A percentile compares a stretch with the other conserved stretches of the same genome.
phyloP scores from a whole-genome alignment of 441 rosid genomes.

The Euphorbia schlechtendalii region DNA sequence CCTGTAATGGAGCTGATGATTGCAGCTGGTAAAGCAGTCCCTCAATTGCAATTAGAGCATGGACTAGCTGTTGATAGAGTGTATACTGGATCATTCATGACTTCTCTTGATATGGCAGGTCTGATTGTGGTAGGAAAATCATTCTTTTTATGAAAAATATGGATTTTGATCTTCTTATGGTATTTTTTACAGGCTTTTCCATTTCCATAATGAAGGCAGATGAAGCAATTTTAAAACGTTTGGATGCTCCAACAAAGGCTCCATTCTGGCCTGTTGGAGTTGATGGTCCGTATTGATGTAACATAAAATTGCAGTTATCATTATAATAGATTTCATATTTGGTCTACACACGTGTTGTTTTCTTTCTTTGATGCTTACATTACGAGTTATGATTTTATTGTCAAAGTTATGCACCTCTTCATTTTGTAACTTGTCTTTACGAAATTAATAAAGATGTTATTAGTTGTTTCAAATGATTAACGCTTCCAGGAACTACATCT shows the following conservation, averaged over 20 bases:
- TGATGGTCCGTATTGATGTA: constrained; percentile 51
- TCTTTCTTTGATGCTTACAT: not conserved
- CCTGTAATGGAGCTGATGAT: constrained; percentile 95
- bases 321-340: constrained; percentile 10
- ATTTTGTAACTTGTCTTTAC: not conserved
- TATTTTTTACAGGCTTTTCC: constrained; percentile 65
- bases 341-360: constrained; percentile 3
- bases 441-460: not conserved
- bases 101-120: constrained; percentile 99
- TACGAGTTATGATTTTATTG: constrained; percentile 8
- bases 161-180: constrained; percentile 10
- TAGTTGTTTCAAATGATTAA: not conserved
- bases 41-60: constrained; percentile 86
- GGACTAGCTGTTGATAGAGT: constrained; percentile 98
- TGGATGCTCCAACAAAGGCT: constrained; percentile 96
- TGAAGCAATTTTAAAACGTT: constrained; percentile 49
- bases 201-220: constrained; percentile 92
- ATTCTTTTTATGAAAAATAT: constrained; percentile 11
- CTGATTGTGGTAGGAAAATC: constrained; percentile 22
- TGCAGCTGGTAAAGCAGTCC: constrained; percentile 89
- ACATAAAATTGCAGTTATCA: constrained; percentile 15
- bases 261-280: constrained; percentile 94
- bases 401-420: not conserved
- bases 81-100: constrained; percentile 92
- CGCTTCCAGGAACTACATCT: constrained; percentile 19